Evolutionary conservation across 2,329 filamentous ascomycete genomes (phyloP).

Genomic region (Aspergillus unguis): DNA sequence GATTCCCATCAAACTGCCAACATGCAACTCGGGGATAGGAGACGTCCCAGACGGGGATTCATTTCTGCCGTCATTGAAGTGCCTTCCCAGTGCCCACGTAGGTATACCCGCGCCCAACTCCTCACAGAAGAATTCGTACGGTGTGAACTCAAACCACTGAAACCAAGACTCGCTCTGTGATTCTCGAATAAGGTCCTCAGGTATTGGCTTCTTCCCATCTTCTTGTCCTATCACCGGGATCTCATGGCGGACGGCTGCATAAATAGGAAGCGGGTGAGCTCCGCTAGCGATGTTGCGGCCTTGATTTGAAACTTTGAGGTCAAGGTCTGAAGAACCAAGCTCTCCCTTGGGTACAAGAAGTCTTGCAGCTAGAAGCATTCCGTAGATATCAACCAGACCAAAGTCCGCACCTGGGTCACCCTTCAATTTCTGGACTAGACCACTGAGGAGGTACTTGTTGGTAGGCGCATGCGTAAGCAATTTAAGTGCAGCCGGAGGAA

Average conservation of each 20-base stretch:
- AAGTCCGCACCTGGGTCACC: constrained; percentile 77
- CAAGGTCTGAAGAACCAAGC: constrained; percentile 67
- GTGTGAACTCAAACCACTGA: constrained; percentile 95
- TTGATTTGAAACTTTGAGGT: constrained; percentile 92
- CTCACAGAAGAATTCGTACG: constrained; percentile 93
- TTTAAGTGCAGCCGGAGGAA: constrained; percentile 77
- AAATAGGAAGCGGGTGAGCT: constrained; percentile 84
- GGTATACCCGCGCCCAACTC: constrained; percentile 89
- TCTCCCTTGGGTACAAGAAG: constrained; percentile 85
- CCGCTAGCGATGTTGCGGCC: constrained; percentile 71
- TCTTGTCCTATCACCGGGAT: constrained; percentile 63
- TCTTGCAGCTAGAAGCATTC: constrained; percentile 76
- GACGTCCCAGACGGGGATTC: constrained; percentile 61
- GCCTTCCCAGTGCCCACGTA: constrained; percentile 85
- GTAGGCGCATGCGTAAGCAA: constrained; percentile 84
- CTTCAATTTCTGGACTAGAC: constrained; percentile 86
- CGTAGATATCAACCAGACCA: constrained; percentile 91
- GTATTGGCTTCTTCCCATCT: constrained; percentile 27
- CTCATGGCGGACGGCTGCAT: constrained; percentile 92
- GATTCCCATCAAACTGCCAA: constrained; percentile 85
- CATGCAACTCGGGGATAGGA: constrained; percentile 76
- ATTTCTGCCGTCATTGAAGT: constrained; percentile 70
- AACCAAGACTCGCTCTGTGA: constrained; percentile 75
- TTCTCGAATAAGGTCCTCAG: constrained; percentile 43
- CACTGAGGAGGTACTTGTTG: constrained; percentile 84